Evolutionary conservation across 192 early-diverging fungal species (phyloP), one percentile per base, ranked within the genome.

Genomic region (Glomus cerebriforme): DNA sequence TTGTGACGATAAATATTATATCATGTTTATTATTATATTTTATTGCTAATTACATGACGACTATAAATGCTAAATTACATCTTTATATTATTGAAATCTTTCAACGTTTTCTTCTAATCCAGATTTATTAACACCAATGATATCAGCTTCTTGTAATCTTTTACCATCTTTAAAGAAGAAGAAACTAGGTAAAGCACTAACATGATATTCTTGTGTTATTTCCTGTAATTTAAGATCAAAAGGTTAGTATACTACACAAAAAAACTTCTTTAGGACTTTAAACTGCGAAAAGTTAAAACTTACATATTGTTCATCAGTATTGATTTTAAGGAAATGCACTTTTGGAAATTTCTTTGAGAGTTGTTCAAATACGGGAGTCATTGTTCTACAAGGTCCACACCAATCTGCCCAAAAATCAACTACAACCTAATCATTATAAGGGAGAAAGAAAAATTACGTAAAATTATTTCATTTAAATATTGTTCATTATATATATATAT

Each of bases 321-420:
- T 27, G 13, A 87, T 83, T 83, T 91, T 87, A 63, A 85, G 67
- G 80, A 88, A 88, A 31, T 74, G 68, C 22, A 88, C 87, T 67
- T 88, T 74, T 34, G 78, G 81, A 35, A 86, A 89, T 43, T 81
- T 80, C 54, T 81, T 77, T 7, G 86, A 81, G 7, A 91, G 75
- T 70, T 87, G 81, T 24, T 86, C 82, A 59, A 83, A 86, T 34
- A 84, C 80, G 39, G 89, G 88, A 47, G 85, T 83, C 76, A 91
- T 88, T 32, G 77, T 82, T 79, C 85, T 82, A 68, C 87, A 89
- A 45, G 86, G 87, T 72, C 86, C 87, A 77, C 88, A 87, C 66
- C 80, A 83, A 9, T 68, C 80, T 60, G 87, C 88, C 49, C 79
- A 86, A 77, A 90, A 90, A 79, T 90, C 87, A 54, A 90, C 84